Evolutionary conservation across 345 rosid species (phyloP).

Genomic region (Melastoma malabathricum): DNA sequence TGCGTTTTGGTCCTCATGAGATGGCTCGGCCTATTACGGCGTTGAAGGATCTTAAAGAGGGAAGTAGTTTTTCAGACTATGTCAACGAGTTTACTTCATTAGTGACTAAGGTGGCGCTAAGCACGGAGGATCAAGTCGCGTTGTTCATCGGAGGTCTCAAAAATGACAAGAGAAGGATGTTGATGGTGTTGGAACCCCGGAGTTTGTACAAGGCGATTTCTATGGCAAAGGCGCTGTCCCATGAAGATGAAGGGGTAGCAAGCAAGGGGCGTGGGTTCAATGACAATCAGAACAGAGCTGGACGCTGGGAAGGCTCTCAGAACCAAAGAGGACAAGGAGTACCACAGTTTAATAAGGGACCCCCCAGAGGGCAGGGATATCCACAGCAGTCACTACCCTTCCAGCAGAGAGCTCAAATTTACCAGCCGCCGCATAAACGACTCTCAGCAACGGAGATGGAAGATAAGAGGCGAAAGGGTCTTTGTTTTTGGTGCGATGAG

Average conservation of each 20-base stretch:
- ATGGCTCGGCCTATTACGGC: not conserved
- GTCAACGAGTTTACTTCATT: not conserved
- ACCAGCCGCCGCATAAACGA: not conserved
- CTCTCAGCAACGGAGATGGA: not conserved
- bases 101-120: not conserved
- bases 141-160: not conserved
- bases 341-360: too few relatives aligned
- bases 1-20: not conserved
- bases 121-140: not conserved
- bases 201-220: not conserved
- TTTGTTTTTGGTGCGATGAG: constrained; percentile 3
- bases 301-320: too few relatives aligned
- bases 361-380: too few relatives aligned
- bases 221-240: not conserved
- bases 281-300: too few relatives aligned
- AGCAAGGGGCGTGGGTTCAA: too few relatives aligned
- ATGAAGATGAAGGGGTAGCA: too few relatives aligned
- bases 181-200: not conserved
- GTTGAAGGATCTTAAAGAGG: not conserved
- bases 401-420: too few relatives aligned
- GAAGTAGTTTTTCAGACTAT: not conserved
- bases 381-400: too few relatives aligned
- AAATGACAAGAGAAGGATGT: not conserved
- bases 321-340: too few relatives aligned
- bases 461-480: not conserved